Evolutionary conservation across 495 filamentous ascomycete species (phyloP), one percentile per base, ranked within the genome.

Genomic region (Penicillium desertorum): DNA sequence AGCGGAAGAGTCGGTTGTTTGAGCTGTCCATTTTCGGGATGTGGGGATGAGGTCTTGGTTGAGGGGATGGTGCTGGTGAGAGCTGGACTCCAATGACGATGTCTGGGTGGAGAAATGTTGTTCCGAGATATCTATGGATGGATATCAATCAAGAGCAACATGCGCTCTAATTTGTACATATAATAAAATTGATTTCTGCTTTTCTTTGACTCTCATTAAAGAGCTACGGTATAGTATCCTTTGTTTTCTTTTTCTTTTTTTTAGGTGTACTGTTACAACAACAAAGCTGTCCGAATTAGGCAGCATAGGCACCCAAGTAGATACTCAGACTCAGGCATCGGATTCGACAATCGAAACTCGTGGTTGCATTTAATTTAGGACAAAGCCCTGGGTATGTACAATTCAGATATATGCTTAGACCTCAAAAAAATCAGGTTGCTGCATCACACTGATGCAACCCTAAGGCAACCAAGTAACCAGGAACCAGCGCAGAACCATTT

Each of bases 1-100:
- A 91, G 69, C 88, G 88, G 76, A 85, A 92, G 67, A 92, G 84
- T 29, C 86, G 84, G 66, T 88, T 79, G 60, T 63, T 71, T 25
- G 74, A 72, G 79, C 68, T 85, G 79, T 69, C 75, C 75, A 77
- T 77, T 41, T 44, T 55, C 29, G 41, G 54, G 55, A 45, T 49
- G 78, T 53, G 39, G 39, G 27, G 51, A 30, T 37, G 29, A 25
- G 30, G 27, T 47, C 11, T 47, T 41, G 51, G 49, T 34, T 45
- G 39, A 54, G 43, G 16, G 51, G 48, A 48, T 16, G 23, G 53
- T 45, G 17, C 29, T 55, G 45, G 17, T 12, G 54, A 32, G 34
- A 55, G 56, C 47, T 60, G 51, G n/a, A 61, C 53, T 62, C 54
- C 43, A 59, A 66, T 67, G 61, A 64, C 59, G 62, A 62, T 44